Conservation (phyloP, 331 rosid genomes). For the Phaseolus coccineus region DNA sequence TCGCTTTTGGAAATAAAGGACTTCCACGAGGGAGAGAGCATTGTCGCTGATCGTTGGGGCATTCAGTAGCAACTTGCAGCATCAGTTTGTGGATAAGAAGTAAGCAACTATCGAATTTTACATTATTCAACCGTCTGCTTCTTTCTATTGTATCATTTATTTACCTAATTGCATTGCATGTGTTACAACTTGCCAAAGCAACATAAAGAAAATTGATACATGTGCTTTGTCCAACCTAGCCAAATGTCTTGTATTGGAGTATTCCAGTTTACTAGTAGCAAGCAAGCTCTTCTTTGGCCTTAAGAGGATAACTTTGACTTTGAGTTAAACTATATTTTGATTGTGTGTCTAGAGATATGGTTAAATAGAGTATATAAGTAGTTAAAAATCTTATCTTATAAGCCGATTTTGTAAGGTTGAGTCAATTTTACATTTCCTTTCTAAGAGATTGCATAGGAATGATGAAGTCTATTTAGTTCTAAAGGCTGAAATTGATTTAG, state of each 20-base stretch:
- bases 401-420: no score
- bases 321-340: no score
- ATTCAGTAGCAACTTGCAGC: slow-evolving; percentile 69
- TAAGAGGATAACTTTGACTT: not conserved
- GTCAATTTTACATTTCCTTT: no score
- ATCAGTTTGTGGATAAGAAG: slow-evolving; percentile 82
- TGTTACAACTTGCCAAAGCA: not conserved
- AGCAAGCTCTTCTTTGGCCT: slow-evolving; percentile 11
- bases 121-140: not conserved
- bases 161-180: not conserved
- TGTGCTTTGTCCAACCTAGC: not conserved
- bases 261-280: not conserved
- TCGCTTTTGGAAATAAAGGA: slow-evolving; percentile 55
- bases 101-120: slow-evolving; percentile 46
- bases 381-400: no score
- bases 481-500: not conserved
- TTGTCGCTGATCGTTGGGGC: slow-evolving; percentile 60
- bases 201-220: slow-evolving; percentile 3
- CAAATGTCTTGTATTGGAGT: not conserved
- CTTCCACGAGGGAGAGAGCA: slow-evolving; percentile 81
- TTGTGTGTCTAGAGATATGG: no score
- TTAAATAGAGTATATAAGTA: no score
- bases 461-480: not conserved
- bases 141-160: not conserved
- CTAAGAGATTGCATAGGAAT: not conserved